A percentile compares a stretch with the other conserved stretches of the same genome.
These are phyloP conservation scores for Alternaria triticina DNA, from an alignment of 2,329 filamentous ascomycete species.

Conservation along the genomic window DNA sequence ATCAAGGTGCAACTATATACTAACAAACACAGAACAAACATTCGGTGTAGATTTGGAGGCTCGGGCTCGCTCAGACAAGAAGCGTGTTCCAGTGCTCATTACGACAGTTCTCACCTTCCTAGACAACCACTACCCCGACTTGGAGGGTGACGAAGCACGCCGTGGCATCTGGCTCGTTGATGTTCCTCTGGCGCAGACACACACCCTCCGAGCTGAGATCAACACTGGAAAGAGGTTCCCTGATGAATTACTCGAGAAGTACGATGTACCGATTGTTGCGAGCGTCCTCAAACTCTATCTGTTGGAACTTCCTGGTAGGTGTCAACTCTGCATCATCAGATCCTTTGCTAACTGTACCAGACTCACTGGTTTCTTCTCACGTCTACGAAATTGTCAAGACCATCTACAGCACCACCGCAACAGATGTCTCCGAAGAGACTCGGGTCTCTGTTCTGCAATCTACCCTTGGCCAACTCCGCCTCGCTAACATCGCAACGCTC, in stretches of 20 bases:
- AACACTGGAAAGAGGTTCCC: slow-evolving; percentile 86
- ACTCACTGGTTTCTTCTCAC: slow-evolving; percentile 97
- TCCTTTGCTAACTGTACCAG: slow-evolving; percentile 55
- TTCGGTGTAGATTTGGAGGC: slow-evolving; percentile 99
- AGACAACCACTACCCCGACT: slow-evolving; percentile 94
- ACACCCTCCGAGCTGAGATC: slow-evolving; percentile 80
- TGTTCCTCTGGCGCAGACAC: slow-evolving; percentile 82
- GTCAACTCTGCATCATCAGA: neutral
- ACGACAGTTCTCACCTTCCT: slow-evolving; percentile 94
- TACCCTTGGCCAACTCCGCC: slow-evolving; percentile 89
- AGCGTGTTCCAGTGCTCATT: slow-evolving; percentile 90
- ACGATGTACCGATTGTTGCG: slow-evolving; percentile 92
- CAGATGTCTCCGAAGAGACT: slow-evolving; percentile 69
- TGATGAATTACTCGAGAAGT: slow-evolving; percentile 79
- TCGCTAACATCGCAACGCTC: slow-evolving; percentile 98
- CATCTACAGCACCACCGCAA: slow-evolving; percentile 86
- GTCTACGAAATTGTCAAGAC: slow-evolving; percentile 99
- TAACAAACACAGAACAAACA: slow-evolving; percentile 72
- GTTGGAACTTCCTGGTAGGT: slow-evolving; percentile 86
- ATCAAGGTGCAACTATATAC: neutral
- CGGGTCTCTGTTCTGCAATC: slow-evolving; percentile 92
- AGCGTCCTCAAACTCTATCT: slow-evolving; percentile 93
- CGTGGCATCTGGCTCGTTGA: slow-evolving; percentile 94
- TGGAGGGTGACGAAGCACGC: slow-evolving; percentile 93
- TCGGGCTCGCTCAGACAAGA: slow-evolving; percentile 88